These are phyloP conservation scores for Pelargonium cotyledonis DNA, from an alignment of 441 rosid genomes.

Conservation along the genomic window DNA sequence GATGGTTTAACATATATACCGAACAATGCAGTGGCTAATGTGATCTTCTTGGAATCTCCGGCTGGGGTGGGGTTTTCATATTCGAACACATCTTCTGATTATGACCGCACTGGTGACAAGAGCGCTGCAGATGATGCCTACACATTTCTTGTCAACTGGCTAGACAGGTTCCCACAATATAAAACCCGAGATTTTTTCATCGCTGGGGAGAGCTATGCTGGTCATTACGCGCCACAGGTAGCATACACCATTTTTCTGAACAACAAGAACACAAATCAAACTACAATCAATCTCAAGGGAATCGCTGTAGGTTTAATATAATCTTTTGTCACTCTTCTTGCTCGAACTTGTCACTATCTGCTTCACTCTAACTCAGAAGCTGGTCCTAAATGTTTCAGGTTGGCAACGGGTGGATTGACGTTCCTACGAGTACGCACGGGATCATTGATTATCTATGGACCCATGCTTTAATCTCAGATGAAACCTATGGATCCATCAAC, in stretches of 20 bases:
- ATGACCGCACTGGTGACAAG: constrained; percentile 19
- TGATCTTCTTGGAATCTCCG: constrained; percentile 36
- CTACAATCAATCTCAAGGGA: constrained; percentile 31
- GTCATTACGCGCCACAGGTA: constrained; percentile 39
- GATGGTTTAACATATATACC: background rate
- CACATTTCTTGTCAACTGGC: constrained; percentile 30
- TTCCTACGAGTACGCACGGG: constrained; percentile 6
- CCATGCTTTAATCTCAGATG: constrained; percentile 31
- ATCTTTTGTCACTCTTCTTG: background rate
- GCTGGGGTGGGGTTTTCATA: constrained; percentile 39
- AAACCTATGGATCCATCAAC: constrained; percentile 19
- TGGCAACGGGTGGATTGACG: constrained; percentile 36
- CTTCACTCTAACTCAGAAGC: no score
- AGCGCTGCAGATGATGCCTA: constrained; percentile 28
- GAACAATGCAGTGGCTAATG: constrained; percentile 23
- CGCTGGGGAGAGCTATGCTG: constrained; percentile 37
- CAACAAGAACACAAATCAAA: constrained; percentile 21
- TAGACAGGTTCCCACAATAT: constrained; percentile 37
- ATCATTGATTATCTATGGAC: constrained; percentile 14
- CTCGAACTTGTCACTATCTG: background rate
- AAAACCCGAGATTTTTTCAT: constrained; percentile 31
- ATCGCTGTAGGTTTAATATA: constrained; percentile 22
- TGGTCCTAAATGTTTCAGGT: constrained; percentile 18
- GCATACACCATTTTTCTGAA: constrained; percentile 24
- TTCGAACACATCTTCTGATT: constrained; percentile 28